Base-by-base conservation (phyloP, 345 rosid genomes). In the Melaleuca alternifolia region DNA sequence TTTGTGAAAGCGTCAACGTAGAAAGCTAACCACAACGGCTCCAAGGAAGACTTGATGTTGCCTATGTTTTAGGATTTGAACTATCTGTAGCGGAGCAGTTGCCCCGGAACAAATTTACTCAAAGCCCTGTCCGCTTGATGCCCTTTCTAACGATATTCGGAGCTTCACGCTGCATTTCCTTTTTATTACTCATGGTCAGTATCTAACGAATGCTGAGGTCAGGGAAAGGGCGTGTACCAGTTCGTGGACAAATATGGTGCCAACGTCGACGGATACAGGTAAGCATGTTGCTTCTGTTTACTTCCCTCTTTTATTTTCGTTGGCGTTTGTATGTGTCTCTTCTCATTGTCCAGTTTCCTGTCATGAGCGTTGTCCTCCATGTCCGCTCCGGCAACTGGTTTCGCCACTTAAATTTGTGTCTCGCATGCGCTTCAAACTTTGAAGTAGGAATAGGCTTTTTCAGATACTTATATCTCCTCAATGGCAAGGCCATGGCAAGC, bases 201-300 rank as follows among this genome's bases (percentile, higher is more conserved):
- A 18, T 20, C 81, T 51, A 21, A 12, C 30, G 50, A 1, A 37
- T 71, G 81, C 3, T 6, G 24, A 37, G 37, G 9, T 71, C 90
- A 96, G 99, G 99, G 99, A 77, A 96, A 96, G 93, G 99, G 99
- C 65, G 98, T 95, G 9, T 96, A 95, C 95, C 98, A 94, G 82
- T 97, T 82, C 87, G 95, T 92, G 11, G 98, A 97, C 98, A 96
- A 97, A 87, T 97, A 96, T 28, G 99, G 99, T 61, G 99, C 99
- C 48, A 95, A 96, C 79, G 99, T 97, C 11, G 99, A 96, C 86
- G 98, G 99, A 5, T 97, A 97, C 98, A 96, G 96, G 99, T 94
- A 30, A 84, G 48, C 51, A 53, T n/a, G 41, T 20, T 86, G 16
- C 51, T 28, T 52, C 51, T 3, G 24, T 51, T 51, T 30, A 23